phyloP scores from a whole-genome alignment of 2,329 filamentous ascomycete genomes.

The Trichoderma oligosporum region DNA sequence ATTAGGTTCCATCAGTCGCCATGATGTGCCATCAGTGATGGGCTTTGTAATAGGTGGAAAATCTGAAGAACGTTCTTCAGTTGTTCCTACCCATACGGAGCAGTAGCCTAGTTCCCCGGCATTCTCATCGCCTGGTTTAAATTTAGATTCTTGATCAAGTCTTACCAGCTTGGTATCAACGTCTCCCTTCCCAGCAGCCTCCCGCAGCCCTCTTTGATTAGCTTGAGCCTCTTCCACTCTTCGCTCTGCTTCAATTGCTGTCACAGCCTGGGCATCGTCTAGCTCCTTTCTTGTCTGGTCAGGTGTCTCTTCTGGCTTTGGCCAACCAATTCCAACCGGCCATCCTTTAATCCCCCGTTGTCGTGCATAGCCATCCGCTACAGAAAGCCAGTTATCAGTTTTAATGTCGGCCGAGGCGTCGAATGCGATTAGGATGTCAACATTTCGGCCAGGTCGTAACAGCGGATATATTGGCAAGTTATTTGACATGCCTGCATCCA shows the following conservation, averaged over 20 bases:
- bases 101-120: slow-evolving; percentile 76
- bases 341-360: slow-evolving; percentile 91
- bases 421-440: slow-evolving; percentile 89
- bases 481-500: slow-evolving; percentile 99
- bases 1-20: slow-evolving; percentile 64
- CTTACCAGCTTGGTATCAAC: slow-evolving; percentile 25
- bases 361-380: slow-evolving; percentile 86
- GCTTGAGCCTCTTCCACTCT: slow-evolving; percentile 60
- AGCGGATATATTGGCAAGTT: slow-evolving; percentile 95
- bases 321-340: slow-evolving; percentile 95
- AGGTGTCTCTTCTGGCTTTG: slow-evolving; percentile 56
- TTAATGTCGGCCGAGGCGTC: slow-evolving; percentile 92
- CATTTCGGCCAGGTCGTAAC: slow-evolving; percentile 78
- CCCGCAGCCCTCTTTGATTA: slow-evolving; percentile 38
- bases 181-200: slow-evolving; percentile 26
- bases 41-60: slow-evolving; percentile 51
- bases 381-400: slow-evolving; percentile 93
- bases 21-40: slow-evolving; percentile 61
- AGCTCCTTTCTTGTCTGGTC: slow-evolving; percentile 62
- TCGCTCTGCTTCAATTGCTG: slow-evolving; percentile 55
- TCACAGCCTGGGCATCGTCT: slow-evolving; percentile 59
- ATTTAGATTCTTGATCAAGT: slow-evolving; percentile 34
- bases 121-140: slow-evolving; percentile 42
- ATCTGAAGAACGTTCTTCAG: slow-evolving; percentile 61
- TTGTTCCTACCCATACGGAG: slow-evolving; percentile 91